Conservation (phyloP, 2,329 filamentous ascomycete genomes). For the Endothia cerciana region DNA sequence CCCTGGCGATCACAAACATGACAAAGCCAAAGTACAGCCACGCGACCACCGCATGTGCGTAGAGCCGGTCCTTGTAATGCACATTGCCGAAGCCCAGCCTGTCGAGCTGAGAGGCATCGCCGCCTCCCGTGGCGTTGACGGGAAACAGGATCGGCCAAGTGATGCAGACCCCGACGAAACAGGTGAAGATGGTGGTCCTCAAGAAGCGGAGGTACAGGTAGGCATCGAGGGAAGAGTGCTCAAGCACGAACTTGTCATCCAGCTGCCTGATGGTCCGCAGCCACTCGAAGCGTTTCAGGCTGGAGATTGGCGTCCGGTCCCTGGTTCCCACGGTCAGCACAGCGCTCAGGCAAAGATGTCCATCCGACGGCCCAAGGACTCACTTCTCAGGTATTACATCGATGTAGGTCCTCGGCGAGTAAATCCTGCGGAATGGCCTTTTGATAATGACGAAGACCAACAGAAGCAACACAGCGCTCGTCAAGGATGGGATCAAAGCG, state of each 20-base stretch:
- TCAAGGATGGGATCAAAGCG: conserved; percentile 30
- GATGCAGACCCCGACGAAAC: conserved; percentile 77
- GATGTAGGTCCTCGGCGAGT: conserved; percentile 32
- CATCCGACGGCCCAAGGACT: background rate
- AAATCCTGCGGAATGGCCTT: conserved; percentile 31
- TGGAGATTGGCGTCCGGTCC: conserved; percentile 28
- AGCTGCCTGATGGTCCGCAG: conserved; percentile 26
- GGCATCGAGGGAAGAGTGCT: conserved; percentile 89
- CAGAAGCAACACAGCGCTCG: conserved; percentile 29
- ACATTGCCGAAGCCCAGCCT: conserved; percentile 60
- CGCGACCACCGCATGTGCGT: conserved; percentile 78
- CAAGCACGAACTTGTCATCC: conserved; percentile 51
- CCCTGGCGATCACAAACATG: conserved; percentile 85
- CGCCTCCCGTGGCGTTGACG: conserved; percentile 81
- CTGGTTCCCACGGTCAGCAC: conserved; percentile 7
- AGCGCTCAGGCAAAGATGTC: background rate
- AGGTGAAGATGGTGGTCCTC: conserved; percentile 75
- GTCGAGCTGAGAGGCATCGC: conserved; percentile 65
- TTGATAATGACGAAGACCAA: conserved; percentile 30
- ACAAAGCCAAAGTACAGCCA: conserved; percentile 88
- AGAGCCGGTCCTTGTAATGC: conserved; percentile 67
- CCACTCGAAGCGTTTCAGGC: conserved; percentile 29
- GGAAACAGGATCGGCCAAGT: conserved; percentile 87
- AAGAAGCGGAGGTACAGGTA: conserved; percentile 91
- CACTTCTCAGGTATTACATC: conserved; percentile 32